phyloP scores from a whole-genome alignment of 371 early-diverging fungal genomes.

The Mortierella sp. region DNA sequence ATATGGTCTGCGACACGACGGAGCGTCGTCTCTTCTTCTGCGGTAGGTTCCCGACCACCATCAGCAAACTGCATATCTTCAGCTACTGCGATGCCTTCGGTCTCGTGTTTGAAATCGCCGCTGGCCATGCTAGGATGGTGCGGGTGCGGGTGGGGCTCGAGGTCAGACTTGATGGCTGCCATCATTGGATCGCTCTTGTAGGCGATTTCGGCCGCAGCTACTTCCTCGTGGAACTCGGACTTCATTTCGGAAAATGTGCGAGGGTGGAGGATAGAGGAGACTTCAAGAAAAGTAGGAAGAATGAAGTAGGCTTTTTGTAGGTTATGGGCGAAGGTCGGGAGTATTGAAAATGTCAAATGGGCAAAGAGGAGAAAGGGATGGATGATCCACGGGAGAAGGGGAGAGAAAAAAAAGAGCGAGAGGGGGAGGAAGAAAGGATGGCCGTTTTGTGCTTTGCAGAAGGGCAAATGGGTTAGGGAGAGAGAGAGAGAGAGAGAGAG shows the following conservation, averaged over 20 bases:
- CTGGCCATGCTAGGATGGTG: no score
- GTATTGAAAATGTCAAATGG: not conserved
- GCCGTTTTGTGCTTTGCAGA: not conserved
- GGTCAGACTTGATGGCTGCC: conserved; percentile 7
- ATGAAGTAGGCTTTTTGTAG: not conserved
- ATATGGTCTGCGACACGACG: conserved; percentile 54
- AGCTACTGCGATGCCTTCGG: conserved; percentile 3
- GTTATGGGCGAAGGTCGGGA: not conserved
- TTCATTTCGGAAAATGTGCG: conserved; percentile 22
- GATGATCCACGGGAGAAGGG: not conserved
- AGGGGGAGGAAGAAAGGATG: not conserved
- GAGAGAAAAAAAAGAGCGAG: not conserved
- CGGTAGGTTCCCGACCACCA: conserved; percentile 29
- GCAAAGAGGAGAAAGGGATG: not conserved
- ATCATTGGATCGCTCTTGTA: conserved; percentile 44
- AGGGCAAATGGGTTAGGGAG: not conserved
- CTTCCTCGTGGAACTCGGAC: conserved; percentile 18
- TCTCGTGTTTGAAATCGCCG: not conserved
- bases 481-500: not conserved
- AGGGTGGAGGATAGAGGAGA: not conserved
- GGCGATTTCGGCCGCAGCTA: conserved; percentile 26
- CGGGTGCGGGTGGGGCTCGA: not conserved
- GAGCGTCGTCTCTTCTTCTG: conserved; percentile 32
- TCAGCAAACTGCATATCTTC: conserved; percentile 15
- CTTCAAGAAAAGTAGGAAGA: not conserved